Base-by-base conservation (phyloP, 176 grass and related monocot species). In the Oryza meridionalis region DNA sequence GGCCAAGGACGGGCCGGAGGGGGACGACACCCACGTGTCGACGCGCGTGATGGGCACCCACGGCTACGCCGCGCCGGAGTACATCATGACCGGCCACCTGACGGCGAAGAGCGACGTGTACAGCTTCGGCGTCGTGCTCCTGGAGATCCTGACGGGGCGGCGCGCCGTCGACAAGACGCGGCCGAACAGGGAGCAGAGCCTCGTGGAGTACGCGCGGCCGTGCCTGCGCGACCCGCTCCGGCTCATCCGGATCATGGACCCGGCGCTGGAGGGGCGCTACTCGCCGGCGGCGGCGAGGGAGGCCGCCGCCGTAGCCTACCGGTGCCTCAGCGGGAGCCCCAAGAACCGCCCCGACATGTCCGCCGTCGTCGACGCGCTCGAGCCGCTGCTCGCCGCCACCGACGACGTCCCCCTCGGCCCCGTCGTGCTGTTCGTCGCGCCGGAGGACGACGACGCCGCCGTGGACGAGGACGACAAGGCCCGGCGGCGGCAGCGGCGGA, bases 51-150 rank as follows among this genome's bases (percentile, higher is more conserved):
- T 98, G 96, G 92, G 96, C 24, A 98, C 93, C 1, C 89, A 95
- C 6, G 96, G 96, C 25, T 98, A 95, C 19, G 93, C 96, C 6
- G 96, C 96, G 50, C 96, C 96, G 21, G 96, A 98, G 80, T 98
- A 98, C 85, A 98, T 98, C 91, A 84, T 98, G 92, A 98, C 96
- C 67, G 96, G 96, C 25, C 96, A 95, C 83, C 82, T 98, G 1
- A 98, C 96, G 9, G 62, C 91, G 12, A 98, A 83, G 91, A 95
- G 95, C 78, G 92, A 98, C 81, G 92, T 98, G 19, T 98, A 95
- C 82, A 98, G 91, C 82, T 95, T 93, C 53, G 95, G 92, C 2
- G 95, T 95, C 13, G 92, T 98, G 29, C 82, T 98, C 58, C 87
- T 98, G 1, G 92, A 98, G 84, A 92, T 98, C 31, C 76, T 98